Evolutionary conservation across 805 yeast genomes (phyloP).

Genomic region (Wickerhamiella azymoides): DNA sequence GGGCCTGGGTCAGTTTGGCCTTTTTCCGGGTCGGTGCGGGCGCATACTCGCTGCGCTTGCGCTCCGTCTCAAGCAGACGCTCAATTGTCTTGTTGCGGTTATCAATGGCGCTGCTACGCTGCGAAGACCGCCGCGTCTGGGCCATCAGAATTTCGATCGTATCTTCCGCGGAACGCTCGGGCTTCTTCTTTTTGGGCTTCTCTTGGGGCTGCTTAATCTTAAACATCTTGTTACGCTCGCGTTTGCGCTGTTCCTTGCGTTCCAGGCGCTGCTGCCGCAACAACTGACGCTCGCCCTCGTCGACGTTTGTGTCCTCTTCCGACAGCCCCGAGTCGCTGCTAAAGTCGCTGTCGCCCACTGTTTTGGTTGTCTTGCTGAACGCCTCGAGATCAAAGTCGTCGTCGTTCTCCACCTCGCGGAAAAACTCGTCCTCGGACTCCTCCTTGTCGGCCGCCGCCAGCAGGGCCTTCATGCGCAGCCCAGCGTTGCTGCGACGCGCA

Average conservation of each 20-base stretch:
- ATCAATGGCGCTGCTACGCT: conserved; percentile 63
- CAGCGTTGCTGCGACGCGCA: conserved; percentile 75
- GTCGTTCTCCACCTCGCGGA: conserved; percentile 30
- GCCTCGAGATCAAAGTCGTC: conserved; percentile 28
- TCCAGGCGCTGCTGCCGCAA: conserved; percentile 29
- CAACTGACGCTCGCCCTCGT: conserved; percentile 55
- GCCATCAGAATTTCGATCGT: conserved; percentile 28
- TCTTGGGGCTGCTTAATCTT: conserved; percentile 26
- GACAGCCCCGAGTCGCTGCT: conserved; percentile 27
- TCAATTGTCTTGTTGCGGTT: conserved; percentile 66
- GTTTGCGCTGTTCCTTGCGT: conserved; percentile 18
- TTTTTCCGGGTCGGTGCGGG: conserved; percentile 22
- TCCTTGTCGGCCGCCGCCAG: conserved; percentile 56
- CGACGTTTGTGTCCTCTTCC: conserved; percentile 40
- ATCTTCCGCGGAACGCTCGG: conserved; percentile 21
- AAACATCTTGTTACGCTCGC: conserved; percentile 24
- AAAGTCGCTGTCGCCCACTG: conserved; percentile 26
- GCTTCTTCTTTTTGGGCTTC: conserved; percentile 17
- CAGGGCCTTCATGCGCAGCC: conserved; percentile 61
- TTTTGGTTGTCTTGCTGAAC: background rate
- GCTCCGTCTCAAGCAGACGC: conserved; percentile 55
- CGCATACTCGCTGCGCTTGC: conserved; percentile 32
- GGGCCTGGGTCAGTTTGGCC: conserved; percentile 47
- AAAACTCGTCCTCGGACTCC: conserved; percentile 38
- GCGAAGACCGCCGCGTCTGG: conserved; percentile 51